These are phyloP conservation scores for Hibiscus syriacus DNA, from an alignment of 345 rosid species.

Conservation along the genomic window DNA sequence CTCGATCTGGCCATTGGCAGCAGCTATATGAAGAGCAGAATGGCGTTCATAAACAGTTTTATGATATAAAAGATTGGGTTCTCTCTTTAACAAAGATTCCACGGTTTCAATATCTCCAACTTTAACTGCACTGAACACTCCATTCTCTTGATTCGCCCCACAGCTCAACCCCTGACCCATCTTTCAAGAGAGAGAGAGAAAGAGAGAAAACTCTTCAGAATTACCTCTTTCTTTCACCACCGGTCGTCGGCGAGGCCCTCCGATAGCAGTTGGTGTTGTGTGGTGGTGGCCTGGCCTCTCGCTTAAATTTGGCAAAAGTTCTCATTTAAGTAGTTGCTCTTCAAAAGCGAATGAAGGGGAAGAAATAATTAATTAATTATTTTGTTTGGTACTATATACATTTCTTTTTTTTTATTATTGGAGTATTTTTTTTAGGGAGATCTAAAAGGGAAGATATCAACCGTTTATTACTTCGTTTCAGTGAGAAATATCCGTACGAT, in stretches of 20 bases:
- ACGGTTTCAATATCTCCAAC: conserved; percentile 53
- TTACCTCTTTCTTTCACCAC: conserved; percentile 23
- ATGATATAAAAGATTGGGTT: conserved; percentile 47
- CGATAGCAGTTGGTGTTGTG: conserved; percentile 22
- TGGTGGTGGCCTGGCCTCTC: neutral
- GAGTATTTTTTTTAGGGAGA: conserved; percentile 11
- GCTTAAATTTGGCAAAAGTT: conserved; percentile 21
- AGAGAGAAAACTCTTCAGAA: neutral
- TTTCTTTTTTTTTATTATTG: conserved; percentile 11
- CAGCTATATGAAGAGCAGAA: conserved; percentile 84
- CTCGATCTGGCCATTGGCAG: conserved; percentile 98
- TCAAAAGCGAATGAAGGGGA: neutral
- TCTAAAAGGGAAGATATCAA: neutral
- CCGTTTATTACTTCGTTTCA: neutral
- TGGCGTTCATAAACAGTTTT: conserved; percentile 74
- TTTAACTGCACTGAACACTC: conserved; percentile 68
- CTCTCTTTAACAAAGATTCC: conserved; percentile 36
- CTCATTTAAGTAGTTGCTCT: conserved; percentile 30
- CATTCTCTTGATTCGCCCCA: conserved; percentile 54
- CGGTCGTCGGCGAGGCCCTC: conserved; percentile 40
- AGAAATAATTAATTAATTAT: neutral
- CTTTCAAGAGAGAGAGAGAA: neutral
- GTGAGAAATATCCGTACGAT: neutral
- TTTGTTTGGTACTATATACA: neutral
- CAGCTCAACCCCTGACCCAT: conserved; percentile 99